Percentiles rank a stretch among this genome's conserved stretches.
Evolutionary conservation across 805 yeast species (phyloP).

Genomic region (Metschnikowia continentalis): DNA sequence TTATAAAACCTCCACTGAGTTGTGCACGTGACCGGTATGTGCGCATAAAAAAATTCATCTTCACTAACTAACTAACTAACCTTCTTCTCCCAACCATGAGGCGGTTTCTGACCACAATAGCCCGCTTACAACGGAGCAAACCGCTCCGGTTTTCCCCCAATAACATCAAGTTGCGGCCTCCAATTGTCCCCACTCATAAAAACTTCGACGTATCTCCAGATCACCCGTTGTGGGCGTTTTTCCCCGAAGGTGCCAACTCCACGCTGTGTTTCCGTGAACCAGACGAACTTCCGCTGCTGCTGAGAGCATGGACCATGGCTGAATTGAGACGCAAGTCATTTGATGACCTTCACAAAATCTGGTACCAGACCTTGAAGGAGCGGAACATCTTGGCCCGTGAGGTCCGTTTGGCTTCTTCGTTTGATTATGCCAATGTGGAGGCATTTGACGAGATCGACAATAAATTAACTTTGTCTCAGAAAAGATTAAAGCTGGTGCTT

Average conservation of each 20-base stretch:
- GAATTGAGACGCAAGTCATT: conserved; percentile 89
- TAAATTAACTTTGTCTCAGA: conserved; percentile 34
- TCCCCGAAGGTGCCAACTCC: conserved; percentile 49
- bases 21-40: neutral
- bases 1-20: too few species aligned
- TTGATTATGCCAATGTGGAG: conserved; percentile 26
- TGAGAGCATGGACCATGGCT: conserved; percentile 82
- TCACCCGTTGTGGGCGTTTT: conserved; percentile 96
- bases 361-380: conserved; percentile 86
- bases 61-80: too few species aligned
- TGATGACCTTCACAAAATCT: conserved; percentile 84
- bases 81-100: neutral
- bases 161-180: conserved; percentile 59
- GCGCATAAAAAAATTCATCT: neutral
- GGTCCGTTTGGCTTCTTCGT: conserved; percentile 47
- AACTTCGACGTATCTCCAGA: conserved; percentile 71
- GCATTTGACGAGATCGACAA: conserved; percentile 38
- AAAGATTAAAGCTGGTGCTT: conserved; percentile 76
- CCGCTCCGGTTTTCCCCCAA: conserved; percentile 25
- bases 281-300: conserved; percentile 47
- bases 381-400: conserved; percentile 78
- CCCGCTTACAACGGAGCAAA: conserved; percentile 13
- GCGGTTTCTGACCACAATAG: conserved; percentile 9
- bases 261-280: conserved; percentile 53
- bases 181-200: conserved; percentile 76